These are phyloP conservation scores for Antitrichia curtipendula DNA, from an alignment of 225 moss, liverwort and hornwort species.

Conservation along the genomic window DNA sequence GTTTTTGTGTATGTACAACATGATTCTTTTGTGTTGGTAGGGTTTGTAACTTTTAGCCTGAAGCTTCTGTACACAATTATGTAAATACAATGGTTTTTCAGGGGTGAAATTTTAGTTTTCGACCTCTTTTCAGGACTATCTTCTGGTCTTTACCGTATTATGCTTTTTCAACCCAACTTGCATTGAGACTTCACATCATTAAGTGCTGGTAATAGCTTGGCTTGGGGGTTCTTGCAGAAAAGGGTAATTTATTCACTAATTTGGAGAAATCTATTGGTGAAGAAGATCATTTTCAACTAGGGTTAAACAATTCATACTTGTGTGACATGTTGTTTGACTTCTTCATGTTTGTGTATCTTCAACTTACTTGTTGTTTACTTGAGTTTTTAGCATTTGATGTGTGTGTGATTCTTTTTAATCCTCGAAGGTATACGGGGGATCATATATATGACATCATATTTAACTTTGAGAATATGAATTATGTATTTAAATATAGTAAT, in stretches of 20 bases:
- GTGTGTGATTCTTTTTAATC: background rate
- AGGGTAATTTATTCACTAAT: background rate
- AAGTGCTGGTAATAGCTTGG: too few relatives aligned
- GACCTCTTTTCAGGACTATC: background rate
- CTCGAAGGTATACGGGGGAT: background rate
- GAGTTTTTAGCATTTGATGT: background rate
- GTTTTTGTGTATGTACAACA: background rate
- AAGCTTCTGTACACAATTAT: background rate
- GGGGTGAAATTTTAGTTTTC: background rate
- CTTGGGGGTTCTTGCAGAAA: background rate
- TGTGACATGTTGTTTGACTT: background rate
- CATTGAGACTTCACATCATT: background rate
- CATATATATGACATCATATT: rapidly evolving
- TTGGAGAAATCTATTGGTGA: background rate
- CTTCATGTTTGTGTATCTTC: background rate
- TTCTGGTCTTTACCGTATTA: background rate
- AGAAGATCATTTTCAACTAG: background rate
- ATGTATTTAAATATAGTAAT: background rate
- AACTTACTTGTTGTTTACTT: background rate
- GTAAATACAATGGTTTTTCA: background rate
- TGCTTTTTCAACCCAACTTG: background rate
- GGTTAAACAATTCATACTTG: background rate
- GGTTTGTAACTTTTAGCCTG: background rate
- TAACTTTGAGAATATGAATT: background rate
- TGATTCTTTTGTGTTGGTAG: background rate